Evolutionary conservation across 306 rosid genomes (phyloP).

Genomic region (Quercus gilva): DNA sequence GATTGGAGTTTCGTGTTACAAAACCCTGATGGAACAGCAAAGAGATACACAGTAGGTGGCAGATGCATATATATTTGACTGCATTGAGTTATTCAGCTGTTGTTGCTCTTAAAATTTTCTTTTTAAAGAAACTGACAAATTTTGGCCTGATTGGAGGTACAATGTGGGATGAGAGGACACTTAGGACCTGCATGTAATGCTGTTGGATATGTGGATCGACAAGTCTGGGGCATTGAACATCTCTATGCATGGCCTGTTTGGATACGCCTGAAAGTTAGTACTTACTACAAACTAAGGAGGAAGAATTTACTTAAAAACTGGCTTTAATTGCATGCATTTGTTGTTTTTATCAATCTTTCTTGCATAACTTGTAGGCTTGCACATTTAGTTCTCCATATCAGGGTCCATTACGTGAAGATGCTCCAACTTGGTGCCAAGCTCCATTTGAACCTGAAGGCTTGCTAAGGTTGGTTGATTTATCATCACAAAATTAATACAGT

Average conservation of each 20-base stretch:
- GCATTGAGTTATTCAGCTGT: background rate
- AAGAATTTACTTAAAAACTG: too few relatives aligned
- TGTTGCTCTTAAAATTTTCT: background rate
- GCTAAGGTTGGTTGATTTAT: conserved; percentile 44
- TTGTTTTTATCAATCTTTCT: background rate
- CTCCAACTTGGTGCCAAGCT: conserved; percentile 77
- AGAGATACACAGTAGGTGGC: conserved; percentile 48
- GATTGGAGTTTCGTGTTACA: conserved; percentile 69
- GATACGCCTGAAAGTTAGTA: conserved; percentile 65
- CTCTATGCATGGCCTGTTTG: conserved; percentile 80
- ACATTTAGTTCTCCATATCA: conserved; percentile 45
- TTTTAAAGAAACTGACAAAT: background rate
- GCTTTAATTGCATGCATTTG: background rate
- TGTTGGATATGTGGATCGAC: conserved; percentile 79
- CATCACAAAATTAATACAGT: background rate
- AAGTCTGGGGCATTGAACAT: conserved; percentile 88
- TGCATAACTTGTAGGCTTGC: conserved; percentile 51
- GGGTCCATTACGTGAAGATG: conserved; percentile 52
- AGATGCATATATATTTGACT: background rate
- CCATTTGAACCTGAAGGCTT: conserved; percentile 93
- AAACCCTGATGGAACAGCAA: background rate
- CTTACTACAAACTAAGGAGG: too few relatives aligned
- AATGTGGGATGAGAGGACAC: conserved; percentile 88
- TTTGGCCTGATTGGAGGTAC: conserved; percentile 41
- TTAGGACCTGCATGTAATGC: conserved; percentile 91